A percentile compares a stretch with the other conserved stretches of the same genome.
phyloP scores from a whole-genome alignment of 2,329 filamentous ascomycete genomes.

The Chrysosphaeria jannelii region DNA sequence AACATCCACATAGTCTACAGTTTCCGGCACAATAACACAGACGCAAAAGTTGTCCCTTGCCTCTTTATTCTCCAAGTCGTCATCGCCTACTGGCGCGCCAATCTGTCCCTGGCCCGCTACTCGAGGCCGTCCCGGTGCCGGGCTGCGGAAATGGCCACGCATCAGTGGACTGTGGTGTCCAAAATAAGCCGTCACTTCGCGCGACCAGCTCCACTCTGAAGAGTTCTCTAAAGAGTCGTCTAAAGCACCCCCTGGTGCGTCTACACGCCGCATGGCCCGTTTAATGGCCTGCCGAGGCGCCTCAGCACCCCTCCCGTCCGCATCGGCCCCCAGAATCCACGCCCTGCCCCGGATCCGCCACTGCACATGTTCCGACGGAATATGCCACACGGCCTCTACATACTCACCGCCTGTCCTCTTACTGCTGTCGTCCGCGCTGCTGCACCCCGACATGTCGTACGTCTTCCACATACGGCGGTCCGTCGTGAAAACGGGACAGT shows the following conservation, averaged over 20 bases:
- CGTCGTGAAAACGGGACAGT: slow-evolving; percentile 60
- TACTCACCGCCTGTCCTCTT: slow-evolving; percentile 24
- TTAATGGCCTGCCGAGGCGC: slow-evolving; percentile 41
- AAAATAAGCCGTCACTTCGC: slow-evolving; percentile 64
- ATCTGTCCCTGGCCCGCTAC: slow-evolving; percentile 9
- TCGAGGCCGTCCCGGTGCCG: slow-evolving; percentile 33
- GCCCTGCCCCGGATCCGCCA: slow-evolving; percentile 60
- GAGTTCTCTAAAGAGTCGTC: neutral
- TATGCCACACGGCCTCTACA: slow-evolving; percentile 67
- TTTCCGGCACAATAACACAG: slow-evolving; percentile 49
- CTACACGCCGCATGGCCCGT: slow-evolving; percentile 10
- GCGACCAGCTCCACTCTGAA: slow-evolving; percentile 41
- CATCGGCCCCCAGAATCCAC: slow-evolving; percentile 42
- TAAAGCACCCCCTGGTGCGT: slow-evolving; percentile 5
- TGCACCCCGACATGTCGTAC: slow-evolving; percentile 27
- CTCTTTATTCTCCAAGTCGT: slow-evolving; percentile 35
- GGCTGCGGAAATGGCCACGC: slow-evolving; percentile 45
- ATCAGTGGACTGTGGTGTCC: slow-evolving; percentile 61
- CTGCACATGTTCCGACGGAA: slow-evolving; percentile 37
- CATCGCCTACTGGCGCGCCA: slow-evolving; percentile 24
- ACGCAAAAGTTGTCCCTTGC: slow-evolving; percentile 55
- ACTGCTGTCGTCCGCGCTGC: neutral
- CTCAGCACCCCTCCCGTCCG: slow-evolving; percentile 25
- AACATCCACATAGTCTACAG: slow-evolving; percentile 47
- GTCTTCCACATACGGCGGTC: slow-evolving; percentile 72